Conservation (phyloP, 768 basidiomycete genomes). For the Rhodotorula graminis region DNA sequence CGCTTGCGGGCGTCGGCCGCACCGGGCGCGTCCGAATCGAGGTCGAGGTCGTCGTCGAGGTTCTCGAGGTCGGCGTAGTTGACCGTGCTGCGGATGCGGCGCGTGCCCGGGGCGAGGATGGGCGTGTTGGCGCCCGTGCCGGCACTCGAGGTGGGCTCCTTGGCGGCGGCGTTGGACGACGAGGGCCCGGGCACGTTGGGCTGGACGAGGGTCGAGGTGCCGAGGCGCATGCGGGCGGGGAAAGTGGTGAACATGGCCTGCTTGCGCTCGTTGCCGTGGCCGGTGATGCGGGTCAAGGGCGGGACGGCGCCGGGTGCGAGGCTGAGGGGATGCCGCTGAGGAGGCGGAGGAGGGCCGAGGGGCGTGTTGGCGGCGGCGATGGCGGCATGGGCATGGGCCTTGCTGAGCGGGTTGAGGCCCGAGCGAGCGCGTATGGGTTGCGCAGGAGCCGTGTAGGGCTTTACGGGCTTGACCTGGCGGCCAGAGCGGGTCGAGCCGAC, state of each 20-base stretch:
- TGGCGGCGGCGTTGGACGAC: neutral
- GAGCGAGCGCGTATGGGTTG: slow-evolving; percentile 1
- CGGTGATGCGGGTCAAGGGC: slow-evolving; percentile 32
- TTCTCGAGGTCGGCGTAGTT: slow-evolving; percentile 78
- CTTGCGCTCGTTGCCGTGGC: slow-evolving; percentile 19
- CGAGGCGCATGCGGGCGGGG: slow-evolving; percentile 82
- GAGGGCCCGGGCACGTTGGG: slow-evolving; percentile 56
- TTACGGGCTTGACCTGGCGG: slow-evolving; percentile 25
- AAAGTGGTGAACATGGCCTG: slow-evolving; percentile 81
- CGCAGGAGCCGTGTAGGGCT: slow-evolving; percentile 9
- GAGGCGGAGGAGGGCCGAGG: neutral
- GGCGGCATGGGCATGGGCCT: neutral
- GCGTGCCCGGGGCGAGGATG: slow-evolving; percentile 4
- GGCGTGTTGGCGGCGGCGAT: neutral
- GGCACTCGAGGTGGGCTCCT: slow-evolving; percentile 37
- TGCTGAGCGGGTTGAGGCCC: slow-evolving; percentile 17
- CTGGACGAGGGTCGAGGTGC: slow-evolving; percentile 82
- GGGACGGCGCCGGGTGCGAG: slow-evolving; percentile 1
- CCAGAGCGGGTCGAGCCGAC: slow-evolving; percentile 21
- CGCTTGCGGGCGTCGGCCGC: slow-evolving; percentile 62
- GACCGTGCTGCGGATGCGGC: slow-evolving; percentile 56
- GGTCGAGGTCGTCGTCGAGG: slow-evolving; percentile 52
- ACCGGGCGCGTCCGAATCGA: slow-evolving; percentile 61
- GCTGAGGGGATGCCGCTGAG: slow-evolving; percentile 21
- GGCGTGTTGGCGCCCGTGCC: slow-evolving; percentile 24